Base-by-base conservation (phyloP, 345 rosid species). In the Nasturtium officinale region DNA sequence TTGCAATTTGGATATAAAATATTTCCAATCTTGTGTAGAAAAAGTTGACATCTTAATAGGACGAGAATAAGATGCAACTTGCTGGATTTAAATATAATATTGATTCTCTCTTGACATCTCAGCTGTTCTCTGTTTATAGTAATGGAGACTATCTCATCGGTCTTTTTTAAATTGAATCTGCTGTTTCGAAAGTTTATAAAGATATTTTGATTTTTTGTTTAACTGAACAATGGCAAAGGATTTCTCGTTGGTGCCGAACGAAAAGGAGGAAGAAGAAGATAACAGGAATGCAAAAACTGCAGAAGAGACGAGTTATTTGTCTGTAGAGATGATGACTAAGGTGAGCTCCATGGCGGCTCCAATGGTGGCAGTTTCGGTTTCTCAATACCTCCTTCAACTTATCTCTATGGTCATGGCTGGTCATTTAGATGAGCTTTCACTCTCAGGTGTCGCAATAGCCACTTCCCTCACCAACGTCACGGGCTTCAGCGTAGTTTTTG, bases 401-500 rank as follows among this genome's bases (percentile, higher is more conserved):
- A 56, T 72, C 15, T 38, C 70, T 9, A 23, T 72, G 46, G 43
- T 72, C 3, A 61, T 61, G 76, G 61, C 43, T 11, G 63, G 55
- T 38, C 71, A 65, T 5, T 23, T 55, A 3, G 56, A 50, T 26
- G 56, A 54, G 29, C 57, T 71, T 18, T 71, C 80, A 5, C 73
- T 77, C 48, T 65, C 77, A 3, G 26, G 48, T 6, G 58, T 77
- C 9, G 68, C 80, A 12, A 71, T 77, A 5, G 80, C 77, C 45
- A 77, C 68, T 17, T 72, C 76, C 17, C 70, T 77, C 5, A 48
- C 80, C 17, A 71, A 77, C 2, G 67, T 64, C 23, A 71, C 76
- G 2, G 80, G 80, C 8, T 77, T 71, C 42, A 71, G 72, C 42
- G 9, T 76, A 61, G 59, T 69, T 2, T 30, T 63, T 53, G 90